These are phyloP conservation scores for Corynespora cassiicola DNA, from an alignment of 2,329 filamentous ascomycete species.

Conservation along the genomic window DNA sequence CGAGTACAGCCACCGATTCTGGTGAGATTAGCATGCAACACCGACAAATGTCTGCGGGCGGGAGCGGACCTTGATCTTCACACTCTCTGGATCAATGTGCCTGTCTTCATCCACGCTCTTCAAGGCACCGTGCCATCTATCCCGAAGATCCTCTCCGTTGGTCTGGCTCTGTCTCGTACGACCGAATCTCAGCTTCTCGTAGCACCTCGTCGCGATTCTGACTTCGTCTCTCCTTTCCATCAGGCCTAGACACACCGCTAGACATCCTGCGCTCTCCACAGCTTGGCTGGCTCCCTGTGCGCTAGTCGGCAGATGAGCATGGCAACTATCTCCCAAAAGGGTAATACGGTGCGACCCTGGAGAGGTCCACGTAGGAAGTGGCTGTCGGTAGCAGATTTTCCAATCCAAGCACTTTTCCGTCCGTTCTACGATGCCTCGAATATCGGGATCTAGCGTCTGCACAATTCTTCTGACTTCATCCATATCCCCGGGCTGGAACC, in stretches of 20 bases:
- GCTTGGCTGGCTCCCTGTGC: constrained; percentile 61
- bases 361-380: constrained; percentile 58
- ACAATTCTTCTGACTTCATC: constrained; percentile 21
- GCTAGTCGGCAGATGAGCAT: constrained; percentile 59
- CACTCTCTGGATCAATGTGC: constrained; percentile 25
- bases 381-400: constrained; percentile 62
- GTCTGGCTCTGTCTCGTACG: constrained; percentile 28
- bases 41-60: neutral
- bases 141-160: constrained; percentile 29
- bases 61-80: constrained; percentile 24
- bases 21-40: neutral
- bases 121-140: constrained; percentile 27
- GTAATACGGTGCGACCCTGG: constrained; percentile 51
- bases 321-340: constrained; percentile 59
- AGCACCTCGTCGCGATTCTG: constrained; percentile 23
- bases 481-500: constrained; percentile 30
- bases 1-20: constrained; percentile 25
- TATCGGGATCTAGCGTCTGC: constrained; percentile 51
- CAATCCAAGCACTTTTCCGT: constrained; percentile 57
- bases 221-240: constrained; percentile 16
- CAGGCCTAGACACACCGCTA: constrained; percentile 23
- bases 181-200: constrained; percentile 29
- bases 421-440: constrained; percentile 54
- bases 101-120: constrained; percentile 26
- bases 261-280: constrained; percentile 52